phyloP scores from a whole-genome alignment of 257 asterid species.

The Anisodus tanguticus region DNA sequence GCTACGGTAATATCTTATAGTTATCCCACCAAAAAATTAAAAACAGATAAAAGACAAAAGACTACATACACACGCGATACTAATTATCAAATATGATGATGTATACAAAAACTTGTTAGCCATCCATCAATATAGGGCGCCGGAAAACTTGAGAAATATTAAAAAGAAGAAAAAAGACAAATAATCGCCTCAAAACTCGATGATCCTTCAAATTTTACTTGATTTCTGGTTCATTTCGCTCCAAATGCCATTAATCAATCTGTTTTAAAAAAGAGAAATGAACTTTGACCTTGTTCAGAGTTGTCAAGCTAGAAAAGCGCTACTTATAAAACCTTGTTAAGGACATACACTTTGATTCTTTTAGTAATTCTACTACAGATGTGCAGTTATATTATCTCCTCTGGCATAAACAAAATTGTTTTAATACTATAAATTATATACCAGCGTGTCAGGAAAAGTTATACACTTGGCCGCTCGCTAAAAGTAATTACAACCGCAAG shows the following conservation, averaged over 20 bases:
- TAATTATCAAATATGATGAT: background rate
- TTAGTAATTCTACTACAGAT: background rate
- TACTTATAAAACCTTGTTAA: too few relatives aligned
- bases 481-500: too few relatives aligned
- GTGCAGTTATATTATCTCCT: background rate
- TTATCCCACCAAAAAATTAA: background rate
- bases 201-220: too few relatives aligned
- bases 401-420: background rate
- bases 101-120: background rate
- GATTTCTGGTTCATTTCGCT: too few relatives aligned
- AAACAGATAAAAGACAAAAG: background rate
- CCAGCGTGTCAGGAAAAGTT: background rate
- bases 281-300: too few relatives aligned
- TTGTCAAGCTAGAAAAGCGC: background rate
- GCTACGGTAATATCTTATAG: background rate
- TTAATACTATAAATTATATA: background rate
- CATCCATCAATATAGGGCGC: conserved; percentile 2
- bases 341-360: background rate
- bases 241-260: background rate
- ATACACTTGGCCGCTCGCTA: too few relatives aligned
- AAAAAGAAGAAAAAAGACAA: too few relatives aligned
- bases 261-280: background rate
- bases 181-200: too few relatives aligned
- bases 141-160: too few relatives aligned
- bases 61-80: background rate